phyloP scores from a whole-genome alignment of 176 grass and related monocot genomes.

The Oryza nivara region DNA sequence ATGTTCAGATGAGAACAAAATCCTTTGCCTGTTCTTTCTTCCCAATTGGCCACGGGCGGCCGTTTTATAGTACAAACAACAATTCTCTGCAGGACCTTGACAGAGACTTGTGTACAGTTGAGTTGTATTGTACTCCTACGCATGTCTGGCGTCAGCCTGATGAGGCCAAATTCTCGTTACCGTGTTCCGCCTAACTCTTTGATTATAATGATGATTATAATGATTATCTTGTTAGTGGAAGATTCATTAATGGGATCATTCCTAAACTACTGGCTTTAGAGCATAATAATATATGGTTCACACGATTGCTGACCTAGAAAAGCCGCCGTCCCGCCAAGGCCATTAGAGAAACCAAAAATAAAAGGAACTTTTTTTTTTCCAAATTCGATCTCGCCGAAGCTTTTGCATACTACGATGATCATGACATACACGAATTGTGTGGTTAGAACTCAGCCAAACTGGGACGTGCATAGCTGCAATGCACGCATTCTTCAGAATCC shows the following conservation, averaged over 20 bases:
- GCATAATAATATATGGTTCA: neutral
- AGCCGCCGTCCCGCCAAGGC: neutral
- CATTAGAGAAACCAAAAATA: too few relatives aligned
- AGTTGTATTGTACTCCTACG: neutral
- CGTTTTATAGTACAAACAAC: neutral
- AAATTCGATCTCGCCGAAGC: too few relatives aligned
- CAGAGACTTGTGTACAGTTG: neutral
- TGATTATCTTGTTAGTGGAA: neutral
- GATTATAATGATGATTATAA: neutral
- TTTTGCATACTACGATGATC: neutral
- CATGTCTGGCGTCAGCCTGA: neutral
- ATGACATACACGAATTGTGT: neutral
- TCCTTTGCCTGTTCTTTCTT: neutral
- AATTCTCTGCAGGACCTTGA: neutral
- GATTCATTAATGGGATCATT: neutral
- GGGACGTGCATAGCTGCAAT: neutral
- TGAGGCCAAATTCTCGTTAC: neutral
- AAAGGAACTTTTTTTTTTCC: too few relatives aligned
- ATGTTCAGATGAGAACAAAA: constrained; percentile 16
- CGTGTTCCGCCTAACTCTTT: neutral
- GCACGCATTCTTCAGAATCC: neutral
- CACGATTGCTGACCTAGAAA: neutral
- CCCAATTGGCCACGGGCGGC: neutral
- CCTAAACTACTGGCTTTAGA: neutral
- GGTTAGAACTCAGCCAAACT: neutral